phyloP scores from a whole-genome alignment of 2,329 filamentous ascomycete genomes.

The Bretziella fagacearum region DNA sequence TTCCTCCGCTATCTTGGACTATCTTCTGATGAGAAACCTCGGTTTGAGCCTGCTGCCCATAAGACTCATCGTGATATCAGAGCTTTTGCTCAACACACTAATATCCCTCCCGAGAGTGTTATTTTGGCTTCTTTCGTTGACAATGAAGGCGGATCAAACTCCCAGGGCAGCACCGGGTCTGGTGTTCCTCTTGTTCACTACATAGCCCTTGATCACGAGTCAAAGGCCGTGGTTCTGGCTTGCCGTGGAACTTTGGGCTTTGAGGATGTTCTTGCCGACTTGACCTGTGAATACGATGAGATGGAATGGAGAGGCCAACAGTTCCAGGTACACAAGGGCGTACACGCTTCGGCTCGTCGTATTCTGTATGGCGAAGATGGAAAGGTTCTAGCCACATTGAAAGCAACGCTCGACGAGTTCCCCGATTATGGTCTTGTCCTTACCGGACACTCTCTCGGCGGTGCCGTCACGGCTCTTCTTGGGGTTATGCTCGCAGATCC shows the following conservation, averaged over 20 bases:
- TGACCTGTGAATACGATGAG: slow-evolving; percentile 58
- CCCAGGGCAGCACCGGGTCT: slow-evolving; percentile 44
- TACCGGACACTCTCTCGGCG: slow-evolving; percentile 53
- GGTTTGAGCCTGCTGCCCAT: slow-evolving; percentile 24
- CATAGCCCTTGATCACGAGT: slow-evolving; percentile 53
- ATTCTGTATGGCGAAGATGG: slow-evolving; percentile 52
- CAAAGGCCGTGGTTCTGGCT: slow-evolving; percentile 54
- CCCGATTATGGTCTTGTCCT: slow-evolving; percentile 53
- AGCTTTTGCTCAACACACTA: slow-evolving; percentile 46
- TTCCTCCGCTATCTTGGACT: slow-evolving; percentile 49
- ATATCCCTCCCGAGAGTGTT: slow-evolving; percentile 39
- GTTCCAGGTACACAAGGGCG: slow-evolving; percentile 59
- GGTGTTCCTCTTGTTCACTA: slow-evolving; percentile 53
- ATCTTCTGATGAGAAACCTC: slow-evolving; percentile 28
- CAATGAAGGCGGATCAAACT: slow-evolving; percentile 48
- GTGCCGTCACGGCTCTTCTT: slow-evolving; percentile 51
- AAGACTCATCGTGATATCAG: slow-evolving; percentile 42
- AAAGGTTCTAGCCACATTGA: slow-evolving; percentile 47
- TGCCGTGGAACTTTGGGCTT: slow-evolving; percentile 57
- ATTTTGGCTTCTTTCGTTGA: slow-evolving; percentile 56
- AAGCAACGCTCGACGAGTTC: slow-evolving; percentile 47
- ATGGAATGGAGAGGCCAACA: slow-evolving; percentile 43
- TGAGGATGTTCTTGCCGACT: slow-evolving; percentile 55
- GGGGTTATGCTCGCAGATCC: slow-evolving; percentile 56
- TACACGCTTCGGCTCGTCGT: slow-evolving; percentile 52